phyloP scores from a whole-genome alignment of 306 rosid genomes.

The Fragaria ananassa region DNA sequence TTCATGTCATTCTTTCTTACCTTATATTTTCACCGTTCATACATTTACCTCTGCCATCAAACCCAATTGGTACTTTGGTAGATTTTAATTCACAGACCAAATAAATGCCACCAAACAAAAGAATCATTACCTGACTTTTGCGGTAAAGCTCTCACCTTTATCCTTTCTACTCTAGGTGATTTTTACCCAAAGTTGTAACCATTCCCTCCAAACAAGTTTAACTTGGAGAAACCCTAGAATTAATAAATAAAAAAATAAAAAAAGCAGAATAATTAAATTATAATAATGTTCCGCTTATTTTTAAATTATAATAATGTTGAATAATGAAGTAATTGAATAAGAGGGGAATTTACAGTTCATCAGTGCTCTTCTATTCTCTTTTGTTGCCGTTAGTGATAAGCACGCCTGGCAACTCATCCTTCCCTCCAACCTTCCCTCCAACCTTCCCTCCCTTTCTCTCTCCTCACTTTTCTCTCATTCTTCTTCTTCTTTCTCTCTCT shows the following conservation, averaged over 20 bases:
- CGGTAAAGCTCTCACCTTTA: background rate
- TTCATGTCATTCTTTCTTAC: background rate
- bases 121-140: background rate
- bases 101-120: background rate
- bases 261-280: background rate
- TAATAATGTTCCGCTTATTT: background rate
- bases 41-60: constrained; percentile 13
- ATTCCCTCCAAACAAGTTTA: constrained; percentile 15
- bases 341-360: constrained; percentile 59
- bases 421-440: constrained; percentile 91
- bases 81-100: background rate
- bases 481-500: constrained; percentile 42
- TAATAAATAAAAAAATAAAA: background rate
- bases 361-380: constrained; percentile 26
- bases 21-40: background rate
- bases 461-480: constrained; percentile 6
- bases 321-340: background rate
- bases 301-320: background rate
- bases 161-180: background rate
- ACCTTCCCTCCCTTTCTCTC: constrained; percentile 27
- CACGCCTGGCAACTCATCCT: constrained; percentile 98
- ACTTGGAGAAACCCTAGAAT: background rate
- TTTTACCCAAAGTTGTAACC: background rate
- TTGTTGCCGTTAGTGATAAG: constrained; percentile 89
- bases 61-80: background rate